A percentile compares a stretch with the other conserved stretches of the same genome.
These are phyloP conservation scores for Podaxis carcinomalis DNA, from an alignment of 768 basidiomycete species.

Conservation along the genomic window DNA sequence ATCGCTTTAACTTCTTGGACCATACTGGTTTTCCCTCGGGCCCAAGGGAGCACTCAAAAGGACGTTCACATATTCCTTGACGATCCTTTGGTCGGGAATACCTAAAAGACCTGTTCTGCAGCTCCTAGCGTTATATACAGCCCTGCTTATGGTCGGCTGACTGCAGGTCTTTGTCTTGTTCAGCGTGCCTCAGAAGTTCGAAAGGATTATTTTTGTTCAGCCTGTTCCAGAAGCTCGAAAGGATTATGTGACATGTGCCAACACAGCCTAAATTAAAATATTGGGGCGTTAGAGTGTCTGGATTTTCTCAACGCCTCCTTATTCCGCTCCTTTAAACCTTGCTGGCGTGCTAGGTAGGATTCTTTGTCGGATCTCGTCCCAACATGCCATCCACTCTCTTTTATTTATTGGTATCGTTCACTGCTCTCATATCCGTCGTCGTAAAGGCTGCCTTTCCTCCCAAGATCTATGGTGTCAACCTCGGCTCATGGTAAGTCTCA, in stretches of 20 bases:
- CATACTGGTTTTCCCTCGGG: neutral
- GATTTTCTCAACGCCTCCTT: neutral
- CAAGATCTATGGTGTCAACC: constrained; percentile 70
- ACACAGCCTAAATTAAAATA: neutral
- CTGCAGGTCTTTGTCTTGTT: neutral
- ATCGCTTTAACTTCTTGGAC: neutral
- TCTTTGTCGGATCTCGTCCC: neutral
- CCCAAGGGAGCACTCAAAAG: neutral
- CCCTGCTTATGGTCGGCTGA: constrained; percentile 1
- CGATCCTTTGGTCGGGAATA: neutral
- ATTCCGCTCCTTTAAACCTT: constrained; percentile 1
- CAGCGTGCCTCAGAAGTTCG: neutral
- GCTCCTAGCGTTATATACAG: neutral
- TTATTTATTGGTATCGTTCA: constrained; percentile 14
- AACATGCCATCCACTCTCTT: constrained; percentile 23
- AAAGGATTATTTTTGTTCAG: constrained; percentile 2
- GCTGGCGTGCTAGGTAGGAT: constrained; percentile 1
- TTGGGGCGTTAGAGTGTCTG: constrained; percentile 1
- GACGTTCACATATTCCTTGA: neutral
- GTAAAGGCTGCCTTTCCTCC: constrained; percentile 21
- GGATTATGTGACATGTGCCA: neutral
- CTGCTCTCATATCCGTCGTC: constrained; percentile 11
- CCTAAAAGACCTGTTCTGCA: neutral
- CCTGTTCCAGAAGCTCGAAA: too few relatives aligned
- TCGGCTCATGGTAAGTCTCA: constrained; percentile 54